Conservation (phyloP, 169 alveolate species). For the Cardiosporidium cionae region DNA sequence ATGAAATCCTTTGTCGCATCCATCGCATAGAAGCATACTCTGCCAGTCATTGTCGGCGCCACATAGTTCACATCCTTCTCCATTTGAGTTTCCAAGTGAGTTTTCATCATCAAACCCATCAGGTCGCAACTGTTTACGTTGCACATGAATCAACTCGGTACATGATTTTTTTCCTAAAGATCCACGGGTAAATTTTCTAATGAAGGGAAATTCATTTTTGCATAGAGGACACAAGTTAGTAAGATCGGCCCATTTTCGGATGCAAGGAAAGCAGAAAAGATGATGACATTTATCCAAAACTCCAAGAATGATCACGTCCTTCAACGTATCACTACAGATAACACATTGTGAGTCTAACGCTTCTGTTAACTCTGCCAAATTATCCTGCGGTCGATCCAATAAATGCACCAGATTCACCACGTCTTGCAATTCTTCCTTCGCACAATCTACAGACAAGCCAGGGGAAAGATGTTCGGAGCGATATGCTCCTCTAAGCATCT, state of each 20-base stretch:
- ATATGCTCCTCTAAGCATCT: no score
- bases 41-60: conserved; percentile 59
- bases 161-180: not conserved
- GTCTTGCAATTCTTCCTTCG: no score
- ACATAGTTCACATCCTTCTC: conserved; percentile 58
- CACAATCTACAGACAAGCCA: no score
- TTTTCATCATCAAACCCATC: not conserved
- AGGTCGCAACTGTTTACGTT: not conserved
- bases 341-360: no score
- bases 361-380: no score
- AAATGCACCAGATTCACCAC: no score
- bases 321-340: not conserved
- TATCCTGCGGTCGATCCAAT: no score
- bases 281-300: conserved; percentile 38
- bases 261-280: conserved; percentile 48
- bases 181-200: conserved; percentile 2
- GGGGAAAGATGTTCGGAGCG: no score
- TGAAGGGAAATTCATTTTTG: conserved; percentile 40
- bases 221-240: conserved; percentile 50
- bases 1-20: conserved; percentile 67
- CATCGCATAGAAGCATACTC: conserved; percentile 58
- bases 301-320: not conserved
- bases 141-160: not conserved
- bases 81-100: conserved; percentile 1
- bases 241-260: conserved; percentile 42